Percentiles rank a stretch among this genome's conserved stretches.
phyloP scores from a whole-genome alignment of 108 stramenopile genomes.

The Pseudonitzschia multistriata region DNA sequence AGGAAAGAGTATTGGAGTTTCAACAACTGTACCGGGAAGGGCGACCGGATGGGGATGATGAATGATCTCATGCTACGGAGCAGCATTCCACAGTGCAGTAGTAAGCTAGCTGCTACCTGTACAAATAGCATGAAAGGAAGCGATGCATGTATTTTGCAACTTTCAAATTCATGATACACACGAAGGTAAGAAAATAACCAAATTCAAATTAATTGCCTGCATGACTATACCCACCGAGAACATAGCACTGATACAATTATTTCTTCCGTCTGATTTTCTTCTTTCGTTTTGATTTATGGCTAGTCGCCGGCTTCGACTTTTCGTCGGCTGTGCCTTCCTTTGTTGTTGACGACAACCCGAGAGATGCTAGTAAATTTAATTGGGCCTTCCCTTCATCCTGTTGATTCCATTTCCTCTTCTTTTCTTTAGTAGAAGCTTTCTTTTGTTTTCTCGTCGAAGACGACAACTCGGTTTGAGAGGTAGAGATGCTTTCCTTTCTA shows the following conservation, averaged over 20 bases:
- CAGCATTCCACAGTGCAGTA: too few species aligned
- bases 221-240: too few species aligned
- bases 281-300: not conserved
- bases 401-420: slow-evolving; percentile 19
- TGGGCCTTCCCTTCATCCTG: slow-evolving; percentile 25
- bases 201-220: not conserved
- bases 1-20: not conserved
- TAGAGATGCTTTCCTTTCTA: not conserved
- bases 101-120: too few species aligned
- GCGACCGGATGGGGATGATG: not conserved
- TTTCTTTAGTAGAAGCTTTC: not conserved
- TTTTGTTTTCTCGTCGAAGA: slow-evolving; percentile 1
- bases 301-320: not conserved
- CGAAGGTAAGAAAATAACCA: too few species aligned
- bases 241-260: too few species aligned
- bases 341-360: slow-evolving; percentile 21
- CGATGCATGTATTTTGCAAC: not conserved
- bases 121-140: not conserved
- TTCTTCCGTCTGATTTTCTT: not conserved
- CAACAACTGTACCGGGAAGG: not conserved
- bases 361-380: slow-evolving; percentile 22
- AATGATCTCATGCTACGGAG: not conserved
- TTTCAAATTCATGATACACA: not conserved
- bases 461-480: not conserved
- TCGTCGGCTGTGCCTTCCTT: not conserved